Conservation (phyloP, 83 land plant species). For the Diphasiastrum complanatum region DNA sequence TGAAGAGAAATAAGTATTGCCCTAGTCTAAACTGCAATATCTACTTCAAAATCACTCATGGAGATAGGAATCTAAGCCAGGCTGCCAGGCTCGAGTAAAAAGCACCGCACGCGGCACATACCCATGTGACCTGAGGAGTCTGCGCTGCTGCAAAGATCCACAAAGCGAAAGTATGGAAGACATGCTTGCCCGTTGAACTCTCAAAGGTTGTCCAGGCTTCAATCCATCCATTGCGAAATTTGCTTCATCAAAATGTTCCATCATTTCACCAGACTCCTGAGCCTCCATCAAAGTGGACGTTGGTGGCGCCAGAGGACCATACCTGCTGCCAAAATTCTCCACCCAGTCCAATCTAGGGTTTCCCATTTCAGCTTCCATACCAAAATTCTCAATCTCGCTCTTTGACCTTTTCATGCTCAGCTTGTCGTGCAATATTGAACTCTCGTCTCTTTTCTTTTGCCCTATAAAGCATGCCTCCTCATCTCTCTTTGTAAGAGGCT, state of each 20-base stretch:
- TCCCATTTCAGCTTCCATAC: constrained; percentile 4
- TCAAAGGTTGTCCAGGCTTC: constrained; percentile 59
- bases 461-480: too few relatives aligned
- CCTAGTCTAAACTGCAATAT: too few relatives aligned
- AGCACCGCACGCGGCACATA: constrained; percentile 10
- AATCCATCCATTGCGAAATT: constrained; percentile 94
- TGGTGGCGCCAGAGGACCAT: constrained; percentile 23
- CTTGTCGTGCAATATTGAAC: too few relatives aligned
- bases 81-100: too few relatives aligned
- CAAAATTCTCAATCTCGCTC: too few relatives aligned
- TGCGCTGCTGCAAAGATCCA: constrained; percentile 52
- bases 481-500: too few relatives aligned
- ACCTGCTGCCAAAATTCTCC: constrained; percentile 9
- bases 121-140: constrained; percentile 79
- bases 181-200: constrained; percentile 77
- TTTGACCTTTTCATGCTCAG: too few relatives aligned
- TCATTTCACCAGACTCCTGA: constrained; percentile 98
- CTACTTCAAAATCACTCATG: too few relatives aligned
- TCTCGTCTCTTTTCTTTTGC: too few relatives aligned
- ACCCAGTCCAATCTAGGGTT: neutral
- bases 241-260: constrained; percentile 95
- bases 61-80: neutral
- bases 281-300: constrained; percentile 82
- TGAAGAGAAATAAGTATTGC: neutral
- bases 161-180: constrained; percentile 64